phyloP scores from a whole-genome alignment of 371 early-diverging fungal genomes.

The Syncephalastrum sp. region DNA sequence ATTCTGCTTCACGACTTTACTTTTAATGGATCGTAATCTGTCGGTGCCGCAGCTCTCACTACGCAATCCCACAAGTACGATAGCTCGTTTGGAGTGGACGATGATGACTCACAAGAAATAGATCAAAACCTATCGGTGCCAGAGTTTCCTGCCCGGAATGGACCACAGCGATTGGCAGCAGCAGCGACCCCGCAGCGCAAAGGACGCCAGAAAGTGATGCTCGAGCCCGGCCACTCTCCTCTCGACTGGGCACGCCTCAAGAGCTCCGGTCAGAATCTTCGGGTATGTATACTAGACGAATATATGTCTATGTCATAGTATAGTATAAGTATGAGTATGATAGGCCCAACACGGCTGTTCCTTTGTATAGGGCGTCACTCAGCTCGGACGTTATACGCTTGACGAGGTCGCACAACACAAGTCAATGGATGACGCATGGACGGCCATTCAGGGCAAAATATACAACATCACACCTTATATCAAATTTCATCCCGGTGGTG shows the following conservation, averaged over 20 bases:
- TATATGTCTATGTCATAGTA: too few species aligned
- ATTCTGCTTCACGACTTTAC: too few species aligned
- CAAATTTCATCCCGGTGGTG: slow-evolving; percentile 94
- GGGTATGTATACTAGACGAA: slow-evolving; percentile 40
- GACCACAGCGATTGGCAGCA: slow-evolving; percentile 50
- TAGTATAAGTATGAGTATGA: too few species aligned
- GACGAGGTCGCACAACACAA: slow-evolving; percentile 83
- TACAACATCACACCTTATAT: slow-evolving; percentile 95
- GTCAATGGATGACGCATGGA: slow-evolving; percentile 88
- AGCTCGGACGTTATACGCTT: slow-evolving; percentile 63
- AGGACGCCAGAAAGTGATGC: slow-evolving; percentile 73
- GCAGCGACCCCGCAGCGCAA: slow-evolving; percentile 51
- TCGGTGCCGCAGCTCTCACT: too few species aligned
- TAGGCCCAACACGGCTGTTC: not conserved
- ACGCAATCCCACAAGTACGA: too few species aligned
- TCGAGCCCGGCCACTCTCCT: slow-evolving; percentile 90
- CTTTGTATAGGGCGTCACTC: slow-evolving; percentile 49
- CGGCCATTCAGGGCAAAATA: slow-evolving; percentile 88
- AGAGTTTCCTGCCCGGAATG: slow-evolving; percentile 47
- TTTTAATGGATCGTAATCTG: too few species aligned
- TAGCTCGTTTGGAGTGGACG: too few species aligned
- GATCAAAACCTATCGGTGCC: slow-evolving; percentile 38
- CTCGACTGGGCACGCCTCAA: slow-evolving; percentile 92
- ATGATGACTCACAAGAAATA: slow-evolving; percentile 6
- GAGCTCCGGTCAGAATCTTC: slow-evolving; percentile 72